These are phyloP conservation scores for Globisporangium iwayamae DNA, from an alignment of 352 stramenopile genomes.

Conservation along the genomic window DNA sequence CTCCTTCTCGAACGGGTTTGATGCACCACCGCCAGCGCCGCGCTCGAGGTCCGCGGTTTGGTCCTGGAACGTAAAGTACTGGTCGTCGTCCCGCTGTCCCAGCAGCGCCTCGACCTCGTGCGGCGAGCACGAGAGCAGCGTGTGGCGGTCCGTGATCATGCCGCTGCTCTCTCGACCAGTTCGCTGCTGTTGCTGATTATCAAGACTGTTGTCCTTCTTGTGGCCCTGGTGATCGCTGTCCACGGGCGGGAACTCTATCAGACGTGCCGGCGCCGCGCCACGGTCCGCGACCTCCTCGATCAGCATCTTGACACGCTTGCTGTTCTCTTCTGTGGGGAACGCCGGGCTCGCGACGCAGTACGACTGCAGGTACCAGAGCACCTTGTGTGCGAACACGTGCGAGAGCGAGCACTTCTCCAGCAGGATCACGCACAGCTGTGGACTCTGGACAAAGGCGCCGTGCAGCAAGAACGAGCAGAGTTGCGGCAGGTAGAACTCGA, in stretches of 20 bases:
- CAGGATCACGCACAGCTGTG: conserved; percentile 62
- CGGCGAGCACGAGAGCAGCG: conserved; percentile 21
- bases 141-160: conserved; percentile 17
- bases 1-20: conserved; percentile 66
- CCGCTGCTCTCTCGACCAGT: conserved; percentile 1
- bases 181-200: conserved; percentile 18
- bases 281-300: conserved; percentile 75
- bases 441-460: conserved; percentile 57
- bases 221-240: not conserved
- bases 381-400: conserved; percentile 83
- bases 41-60: conserved; percentile 31
- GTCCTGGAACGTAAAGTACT: conserved; percentile 62
- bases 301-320: conserved; percentile 65
- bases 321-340: conserved; percentile 51
- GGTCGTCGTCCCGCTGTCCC: conserved; percentile 38
- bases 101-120: conserved; percentile 58
- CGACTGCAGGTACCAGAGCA: conserved; percentile 81
- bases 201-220: conserved; percentile 19
- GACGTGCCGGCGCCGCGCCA: conserved; percentile 40
- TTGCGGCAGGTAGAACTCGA: conserved; percentile 85
- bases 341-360: conserved; percentile 66
- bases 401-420: conserved; percentile 80
- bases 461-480: conserved; percentile 82
- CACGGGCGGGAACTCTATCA: conserved; percentile 28
- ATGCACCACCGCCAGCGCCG: conserved; percentile 14